Evolutionary conservation across 1,139 yeast genomes (phyloP), one percentile per base, ranked within the genome.

Genomic region (Meyerozyma elateridarum): DNA sequence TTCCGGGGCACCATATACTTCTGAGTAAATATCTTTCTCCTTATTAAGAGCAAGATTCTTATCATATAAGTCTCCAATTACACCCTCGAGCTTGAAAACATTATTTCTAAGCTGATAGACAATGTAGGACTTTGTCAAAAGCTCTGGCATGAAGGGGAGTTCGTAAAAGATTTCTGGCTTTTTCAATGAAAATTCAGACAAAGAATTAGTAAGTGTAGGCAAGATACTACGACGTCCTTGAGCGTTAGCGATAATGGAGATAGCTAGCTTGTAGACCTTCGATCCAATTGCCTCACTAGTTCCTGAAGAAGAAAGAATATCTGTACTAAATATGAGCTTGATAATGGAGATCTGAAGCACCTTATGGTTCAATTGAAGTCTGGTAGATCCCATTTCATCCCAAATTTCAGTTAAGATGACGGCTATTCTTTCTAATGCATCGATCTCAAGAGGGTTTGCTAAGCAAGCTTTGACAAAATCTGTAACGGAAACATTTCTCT

Each of bases 211-310:
- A 15, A 87, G 52, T 1, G 68, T 48, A 0, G 95, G 91, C 17
- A 85, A 57, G 9, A 88, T 57, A 8, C 84, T 69, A 43, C 94
- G 73, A 54, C 96, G 73, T 0, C 85, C 79, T 34, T 55, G 65
- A 1, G 93, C 59, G 35, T 70, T 67, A 2, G 57, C 47, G 38
- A 82, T 58, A 2, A 79, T 61, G 1, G 73, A 65, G 3, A 46
- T 34, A 5, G 73, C 62, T 34, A 78, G 66, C 4, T 43, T 47
- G 2, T 46, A 45, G 2, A 83, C 42, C 0, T 51, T 38, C 3
- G 39, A 42, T 1, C 56, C 50, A 2, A 64, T 28, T 0, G 36
- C 37, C 0, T 47, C 50, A 32, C 60, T 51, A 6, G 56, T 47
- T 2, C 36, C 31, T 0, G 61, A 45, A 4, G 36, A 30, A 12